phyloP scores from a whole-genome alignment of 2,329 filamentous ascomycete genomes.

The Colletotrichum orchidophilum region DNA sequence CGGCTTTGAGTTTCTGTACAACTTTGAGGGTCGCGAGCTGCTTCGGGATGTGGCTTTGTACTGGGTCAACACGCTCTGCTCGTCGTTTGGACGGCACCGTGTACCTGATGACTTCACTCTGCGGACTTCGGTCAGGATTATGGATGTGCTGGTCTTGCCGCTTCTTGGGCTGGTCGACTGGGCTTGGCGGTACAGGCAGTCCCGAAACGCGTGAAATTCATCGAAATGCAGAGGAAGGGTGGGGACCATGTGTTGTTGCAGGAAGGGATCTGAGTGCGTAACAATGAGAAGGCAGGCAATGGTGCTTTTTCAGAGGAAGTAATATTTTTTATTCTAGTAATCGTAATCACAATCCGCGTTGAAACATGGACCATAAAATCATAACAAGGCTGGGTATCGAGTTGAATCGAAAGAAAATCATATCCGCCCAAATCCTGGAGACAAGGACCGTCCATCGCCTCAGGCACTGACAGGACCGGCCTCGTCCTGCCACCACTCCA shows the following conservation, averaged over 20 bases:
- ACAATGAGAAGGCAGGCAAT: background rate
- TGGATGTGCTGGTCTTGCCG: constrained; percentile 26
- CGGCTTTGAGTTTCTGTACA: constrained; percentile 24
- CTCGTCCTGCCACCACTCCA: constrained; percentile 69
- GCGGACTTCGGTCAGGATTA: constrained; percentile 18
- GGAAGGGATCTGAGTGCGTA: background rate
- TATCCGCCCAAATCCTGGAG: background rate
- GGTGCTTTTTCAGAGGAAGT: background rate
- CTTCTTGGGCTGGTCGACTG: constrained; percentile 21
- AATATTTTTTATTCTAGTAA: background rate
- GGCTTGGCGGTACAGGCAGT: constrained; percentile 27
- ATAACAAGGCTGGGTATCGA: constrained; percentile 21
- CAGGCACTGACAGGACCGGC: constrained; percentile 19
- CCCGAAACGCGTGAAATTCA: background rate
- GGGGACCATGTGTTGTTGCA: background rate
- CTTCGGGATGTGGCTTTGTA: constrained; percentile 20
- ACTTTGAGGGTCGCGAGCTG: constrained; percentile 26
- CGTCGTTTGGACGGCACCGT: constrained; percentile 18
- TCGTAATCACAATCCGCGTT: constrained; percentile 3
- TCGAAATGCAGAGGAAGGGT: background rate
- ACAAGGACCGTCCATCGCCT: background rate
- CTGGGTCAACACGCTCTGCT: constrained; percentile 26
- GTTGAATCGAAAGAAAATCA: constrained; percentile 27
- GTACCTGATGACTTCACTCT: constrained; percentile 25
- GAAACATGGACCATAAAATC: constrained; percentile 5